Evolutionary conservation across 371 early-diverging fungal genomes (phyloP), one percentile per base, ranked within the genome.

Genomic region (Rhizopus delemar): DNA sequence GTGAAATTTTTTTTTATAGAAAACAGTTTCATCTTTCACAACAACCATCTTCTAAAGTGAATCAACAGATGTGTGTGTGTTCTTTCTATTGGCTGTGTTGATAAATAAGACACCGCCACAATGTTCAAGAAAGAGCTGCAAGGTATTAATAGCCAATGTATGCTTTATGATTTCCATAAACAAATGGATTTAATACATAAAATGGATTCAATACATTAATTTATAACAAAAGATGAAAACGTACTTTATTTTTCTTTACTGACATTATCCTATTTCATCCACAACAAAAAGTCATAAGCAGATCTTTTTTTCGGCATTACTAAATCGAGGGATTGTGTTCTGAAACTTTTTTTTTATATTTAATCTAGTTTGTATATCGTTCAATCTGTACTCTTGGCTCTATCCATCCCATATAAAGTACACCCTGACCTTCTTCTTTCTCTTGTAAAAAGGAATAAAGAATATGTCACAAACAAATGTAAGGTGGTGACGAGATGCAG

Each of bases 151-250:
- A 0, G 57, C 57, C 4, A 62, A 36, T n/a, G 67, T 66, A 64
- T 89, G 86, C 81, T 95, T 96, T 35, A 97, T 22, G 92, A 74
- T 94, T 95, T 73, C 95, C 92, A 81, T 88, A 96, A 11, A 95
- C 94, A 78, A 98, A 97, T 51, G 91, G 84, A 70, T 98, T 96
- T 56, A 98, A 80, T 77, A 98, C 96, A 65, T 95, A 95, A 75
- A 43, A 97, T 74, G 39, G 84, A 83, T 22, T 77, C 74, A 36
- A 39, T 22, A 22, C 0, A 22, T 22, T 22, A 2, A 22, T 22
- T 22, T 22, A 22, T 22, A 22, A 22, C 22, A 22, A 22, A 22
- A 22, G 1, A 22, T 22, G 22, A 22, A 22, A 2, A 22, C 22
- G 22, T 22, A 22, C 22, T 22, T 22, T 22, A 22, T 22, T 22